phyloP scores from a whole-genome alignment of 2,329 filamentous ascomycete genomes.

The Botrytis paeoniae region DNA sequence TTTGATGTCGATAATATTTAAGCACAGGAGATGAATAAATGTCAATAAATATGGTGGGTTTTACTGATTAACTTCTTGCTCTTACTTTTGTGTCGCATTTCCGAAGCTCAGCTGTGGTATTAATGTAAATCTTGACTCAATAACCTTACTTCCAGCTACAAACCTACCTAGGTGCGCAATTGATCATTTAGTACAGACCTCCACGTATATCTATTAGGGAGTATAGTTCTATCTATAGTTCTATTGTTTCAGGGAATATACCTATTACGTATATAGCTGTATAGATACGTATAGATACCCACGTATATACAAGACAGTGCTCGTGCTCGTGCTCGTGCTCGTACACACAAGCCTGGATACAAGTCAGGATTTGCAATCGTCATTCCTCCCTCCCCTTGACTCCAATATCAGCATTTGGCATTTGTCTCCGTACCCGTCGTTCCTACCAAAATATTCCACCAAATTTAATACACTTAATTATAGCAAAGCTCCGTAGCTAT shows the following conservation, averaged over 20 bases:
- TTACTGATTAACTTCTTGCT: background rate
- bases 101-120: background rate
- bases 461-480: no score
- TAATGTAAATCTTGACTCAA: background rate
- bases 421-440: background rate
- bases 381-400: background rate
- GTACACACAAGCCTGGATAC: background rate
- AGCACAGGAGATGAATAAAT: background rate
- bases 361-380: background rate
- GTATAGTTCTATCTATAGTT: background rate
- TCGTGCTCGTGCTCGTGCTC: background rate
- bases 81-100: background rate
- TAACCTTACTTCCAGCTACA: background rate
- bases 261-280: background rate
- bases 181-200: background rate
- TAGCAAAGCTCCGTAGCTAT: background rate
- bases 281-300: background rate
- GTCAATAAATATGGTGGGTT: background rate
- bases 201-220: background rate
- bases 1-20: background rate
- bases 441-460: background rate
- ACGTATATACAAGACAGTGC: background rate
- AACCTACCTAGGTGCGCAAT: background rate
- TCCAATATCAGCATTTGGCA: background rate
- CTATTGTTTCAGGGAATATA: background rate